A percentile compares a stretch with the other conserved stretches of the same genome.
phyloP scores from a whole-genome alignment of 2,329 filamentous ascomycete species.

The Onygena corvina region DNA sequence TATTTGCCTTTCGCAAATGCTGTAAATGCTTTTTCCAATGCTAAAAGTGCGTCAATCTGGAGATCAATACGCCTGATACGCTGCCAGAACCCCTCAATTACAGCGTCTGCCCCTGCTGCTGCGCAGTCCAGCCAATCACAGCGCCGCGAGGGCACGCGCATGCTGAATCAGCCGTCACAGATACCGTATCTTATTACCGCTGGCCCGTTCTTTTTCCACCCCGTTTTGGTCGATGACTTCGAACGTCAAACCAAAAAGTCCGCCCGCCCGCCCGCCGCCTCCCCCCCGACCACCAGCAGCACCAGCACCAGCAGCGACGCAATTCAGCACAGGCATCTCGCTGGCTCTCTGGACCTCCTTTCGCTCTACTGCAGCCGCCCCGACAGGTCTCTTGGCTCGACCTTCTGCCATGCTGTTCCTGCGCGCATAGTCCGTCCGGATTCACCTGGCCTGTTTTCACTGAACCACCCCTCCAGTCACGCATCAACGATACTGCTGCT shows the following conservation, averaged over 20 bases:
- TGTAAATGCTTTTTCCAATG: background rate
- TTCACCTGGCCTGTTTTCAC: background rate
- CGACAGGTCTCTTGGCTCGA: background rate
- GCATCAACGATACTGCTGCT: too few relatives aligned
- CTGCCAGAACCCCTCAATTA: background rate
- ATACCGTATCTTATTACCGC: background rate
- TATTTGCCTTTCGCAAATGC: background rate
- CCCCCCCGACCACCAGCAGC: background rate
- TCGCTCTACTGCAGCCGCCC: background rate
- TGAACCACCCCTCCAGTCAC: too few relatives aligned
- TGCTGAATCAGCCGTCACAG: background rate
- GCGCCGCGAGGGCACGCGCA: too few relatives aligned
- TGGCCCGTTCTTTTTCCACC: background rate
- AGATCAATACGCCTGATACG: background rate
- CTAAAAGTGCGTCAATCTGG: background rate
- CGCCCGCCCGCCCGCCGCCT: background rate
- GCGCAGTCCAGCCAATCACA: background rate
- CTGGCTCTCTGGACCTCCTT: too few relatives aligned
- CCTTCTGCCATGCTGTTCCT: conserved; percentile 2
- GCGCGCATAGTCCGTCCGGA: conserved; percentile 1
- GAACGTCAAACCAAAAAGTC: background rate
- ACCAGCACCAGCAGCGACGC: too few relatives aligned
- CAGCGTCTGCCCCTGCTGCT: background rate
- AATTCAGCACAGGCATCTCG: too few relatives aligned
- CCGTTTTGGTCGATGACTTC: too few relatives aligned